Base-by-base conservation (phyloP, 345 rosid genomes). In the Aquilaria malaccensis region DNA sequence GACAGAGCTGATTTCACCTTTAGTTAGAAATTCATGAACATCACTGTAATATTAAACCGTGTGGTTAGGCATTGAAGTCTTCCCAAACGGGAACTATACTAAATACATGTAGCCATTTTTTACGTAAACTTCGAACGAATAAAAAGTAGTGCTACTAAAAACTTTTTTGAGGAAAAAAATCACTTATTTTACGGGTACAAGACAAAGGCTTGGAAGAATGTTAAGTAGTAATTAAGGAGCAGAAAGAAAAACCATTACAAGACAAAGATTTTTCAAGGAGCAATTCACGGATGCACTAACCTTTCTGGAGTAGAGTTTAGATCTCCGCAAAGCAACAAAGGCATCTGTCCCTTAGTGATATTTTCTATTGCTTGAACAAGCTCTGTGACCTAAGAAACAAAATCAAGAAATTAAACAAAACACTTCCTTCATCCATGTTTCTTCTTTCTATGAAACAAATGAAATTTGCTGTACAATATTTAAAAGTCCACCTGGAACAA, bases 271-370 rank as follows among this genome's bases (percentile, higher is more conserved):
- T 56, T 56, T 56, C 14, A 30, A 6, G 14, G 15, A 45, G 41
- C 22, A 56, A 7, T 33, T 33, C 6, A 37, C 31, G 3, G 2
- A 10, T 58, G 45, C 30, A 70, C 68, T 50, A 55, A 80, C 81
- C 81, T 80, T 66, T 30, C 71, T 4, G 84, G 81, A 60, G 32
- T 30, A 29, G 73, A 71, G 60, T 80, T 71, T 64, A 80, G 69
- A 72, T 76, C 78, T 57, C 76, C 83, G 52, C 81, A 76, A 33
- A 76, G 69, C 51, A 76, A 41, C 32, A 76, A 31, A 30, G 79
- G 84, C 63, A 76, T 59, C 61, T 71, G 30, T 62, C 70, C 58
- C 61, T 66, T 59, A 22, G 67, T 66, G 56, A 74, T 71, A 47
- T 69, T 76, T 60, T 76, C 79, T 37, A 76, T 56, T 68, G 70